Base-by-base conservation (phyloP, 192 early-diverging fungal genomes). In the Martensiomyces pterosporus region DNA sequence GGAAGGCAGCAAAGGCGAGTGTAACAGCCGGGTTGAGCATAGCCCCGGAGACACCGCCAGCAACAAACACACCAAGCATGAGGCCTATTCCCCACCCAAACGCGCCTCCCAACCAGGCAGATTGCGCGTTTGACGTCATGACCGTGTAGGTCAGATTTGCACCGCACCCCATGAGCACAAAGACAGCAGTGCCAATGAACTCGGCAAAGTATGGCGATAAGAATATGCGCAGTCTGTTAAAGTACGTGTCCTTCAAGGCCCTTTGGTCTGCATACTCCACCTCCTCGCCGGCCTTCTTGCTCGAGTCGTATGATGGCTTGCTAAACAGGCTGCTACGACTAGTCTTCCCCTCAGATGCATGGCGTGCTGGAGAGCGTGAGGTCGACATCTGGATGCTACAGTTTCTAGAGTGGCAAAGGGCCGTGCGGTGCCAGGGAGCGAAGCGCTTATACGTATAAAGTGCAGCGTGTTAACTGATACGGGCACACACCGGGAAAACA, bases 21-120 rank as follows among this genome's bases (percentile, higher is more conserved):
- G 79, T 57, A 22, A 79, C 73, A 0, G 79, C 67, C 4, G 77
- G 77, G 36, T 75, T 77, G 23, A 80, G 57, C 60, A 68, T 66
- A 13, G 60, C 79, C 18, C 76, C 73, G 1, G 68, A 68, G 17
- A 67, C 56, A 41, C 68, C 62, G 12, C 58, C 64, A 33, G 64
- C 68, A 13, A 74, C 59, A 50, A 65, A 74, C 19, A 75, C 52
- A 3, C 62, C 76, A 0, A 61, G 40, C 66, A 67, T 75, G 17
- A 78, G 67, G 4, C 61, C 71, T 7, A 78, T 44, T 9, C 76
- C 76, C 70, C 70, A 78, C 35, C 76, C 76, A 37, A 78, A 47
- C 4, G 74, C 57, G 34, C 49, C 62, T 3, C 68, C 73, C 41
- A 84, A 39, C 65, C 75, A 81, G 1, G 78, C 76, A 4, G 77